phyloP scores from a whole-genome alignment of 441 rosid species.

The Gossypium trilobum region DNA sequence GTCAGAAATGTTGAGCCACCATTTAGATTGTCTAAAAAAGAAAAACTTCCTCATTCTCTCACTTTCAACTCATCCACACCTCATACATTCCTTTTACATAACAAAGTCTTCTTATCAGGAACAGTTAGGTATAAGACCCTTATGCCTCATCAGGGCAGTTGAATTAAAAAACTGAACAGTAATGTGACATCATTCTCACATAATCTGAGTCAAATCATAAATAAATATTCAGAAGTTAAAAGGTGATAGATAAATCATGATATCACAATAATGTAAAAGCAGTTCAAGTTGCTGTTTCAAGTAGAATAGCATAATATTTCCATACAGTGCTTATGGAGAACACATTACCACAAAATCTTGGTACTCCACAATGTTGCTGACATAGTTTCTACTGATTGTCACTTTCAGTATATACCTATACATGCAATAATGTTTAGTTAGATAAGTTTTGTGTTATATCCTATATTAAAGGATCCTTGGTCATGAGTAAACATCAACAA shows the following conservation, averaged over 20 bases:
- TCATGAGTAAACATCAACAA: neutral
- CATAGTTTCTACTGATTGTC: conserved; percentile 19
- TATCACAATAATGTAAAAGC: neutral
- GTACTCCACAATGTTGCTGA: conserved; percentile 22
- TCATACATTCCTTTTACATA: neutral
- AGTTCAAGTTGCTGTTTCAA: neutral
- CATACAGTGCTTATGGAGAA: neutral
- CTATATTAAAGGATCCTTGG: neutral
- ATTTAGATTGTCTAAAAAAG: neutral
- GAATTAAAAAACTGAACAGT: neutral
- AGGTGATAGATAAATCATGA: neutral
- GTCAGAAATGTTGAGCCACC: neutral
- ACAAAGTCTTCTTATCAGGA: neutral
- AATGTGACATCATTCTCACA: neutral
- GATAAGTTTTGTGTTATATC: neutral
- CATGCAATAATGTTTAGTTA: neutral
- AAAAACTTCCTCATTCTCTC: conserved; percentile 4
- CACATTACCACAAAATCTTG: conserved; percentile 17
- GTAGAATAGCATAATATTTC: neutral
- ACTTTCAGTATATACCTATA: conserved; percentile 18
- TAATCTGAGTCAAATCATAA: conserved; percentile 1
- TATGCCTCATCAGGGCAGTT: neutral
- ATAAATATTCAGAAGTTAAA: neutral
- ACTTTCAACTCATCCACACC: neutral
- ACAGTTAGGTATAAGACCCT: neutral